These are phyloP conservation scores for Sanghuangporus sanghuang DNA, from an alignment of 1,284 basidiomycete genomes.

Conservation along the genomic window DNA sequence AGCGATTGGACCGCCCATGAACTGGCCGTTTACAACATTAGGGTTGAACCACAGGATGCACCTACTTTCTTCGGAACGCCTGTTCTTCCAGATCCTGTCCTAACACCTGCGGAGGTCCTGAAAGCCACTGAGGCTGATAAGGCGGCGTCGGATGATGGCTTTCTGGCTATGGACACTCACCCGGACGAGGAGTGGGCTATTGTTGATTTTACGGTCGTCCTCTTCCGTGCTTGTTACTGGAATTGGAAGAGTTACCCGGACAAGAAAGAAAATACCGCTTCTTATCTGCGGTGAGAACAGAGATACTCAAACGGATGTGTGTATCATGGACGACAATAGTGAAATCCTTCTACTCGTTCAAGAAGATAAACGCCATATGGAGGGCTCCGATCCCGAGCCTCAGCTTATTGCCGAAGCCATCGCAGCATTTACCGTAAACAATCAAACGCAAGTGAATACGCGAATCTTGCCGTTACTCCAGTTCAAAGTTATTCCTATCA, in stretches of 20 bases:
- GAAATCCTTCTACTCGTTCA: too few relatives aligned
- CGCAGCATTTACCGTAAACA: too few relatives aligned
- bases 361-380: too few relatives aligned
- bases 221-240: background rate
- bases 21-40: background rate
- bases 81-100: background rate
- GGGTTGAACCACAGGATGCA: background rate
- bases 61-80: background rate
- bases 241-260: background rate
- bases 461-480: too few relatives aligned
- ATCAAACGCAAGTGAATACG: too few relatives aligned
- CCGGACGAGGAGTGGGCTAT: background rate
- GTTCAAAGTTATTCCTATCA: too few relatives aligned
- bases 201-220: background rate
- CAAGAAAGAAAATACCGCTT: background rate
- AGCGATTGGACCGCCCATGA: background rate
- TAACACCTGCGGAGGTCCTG: background rate
- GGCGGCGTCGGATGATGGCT: background rate
- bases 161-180: background rate
- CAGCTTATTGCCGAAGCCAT: too few relatives aligned
- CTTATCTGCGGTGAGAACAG: background rate
- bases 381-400: too few relatives aligned
- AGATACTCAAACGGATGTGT: background rate
- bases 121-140: background rate
- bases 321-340: background rate